Evolutionary conservation across 495 filamentous ascomycete genomes (phyloP), one percentile per base, ranked within the genome.

Genomic region (Parathielavia hyrcaniae): DNA sequence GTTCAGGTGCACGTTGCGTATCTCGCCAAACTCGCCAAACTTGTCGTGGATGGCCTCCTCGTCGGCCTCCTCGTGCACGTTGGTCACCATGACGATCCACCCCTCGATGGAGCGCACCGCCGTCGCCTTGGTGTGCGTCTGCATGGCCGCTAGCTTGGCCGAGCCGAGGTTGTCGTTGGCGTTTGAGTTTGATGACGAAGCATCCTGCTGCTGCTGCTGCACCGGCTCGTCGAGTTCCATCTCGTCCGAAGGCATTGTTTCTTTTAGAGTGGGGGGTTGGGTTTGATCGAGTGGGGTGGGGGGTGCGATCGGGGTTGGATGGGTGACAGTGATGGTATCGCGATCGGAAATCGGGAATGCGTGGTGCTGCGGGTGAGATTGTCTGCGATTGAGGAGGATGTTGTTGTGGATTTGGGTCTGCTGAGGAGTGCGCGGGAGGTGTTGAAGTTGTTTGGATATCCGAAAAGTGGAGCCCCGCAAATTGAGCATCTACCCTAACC

Each of bases 31-130:
- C 65, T 99, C 95, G 51, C 87, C 90, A 73, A 99, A 99, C 64
- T 88, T 79, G 69, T 99, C 95, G 53, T 87, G 90, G 32, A 99
- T 73, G 60, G 96, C 90, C 73, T 99, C 95, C 75, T 99, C 95
- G 65, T 85, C 89, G 17, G 95, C 90, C 74, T 99, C 95, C 70
- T 97, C 95, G 72, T 99, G 93, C 41, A 97, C 90, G 71, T 97
- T 97, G 19, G 91, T 96, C 59, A 86, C 91, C 57, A 97, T 86
- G 61, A 99, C 80, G 73, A 99, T 97, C 95, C 95, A 99, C 62
- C 95, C 95, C 71, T 99, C 95, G 70, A 99, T 97, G 60, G 89
- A 95, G 71, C 95, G 90, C 52, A 99, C 95, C 14, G 92, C 95
- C 7, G 88, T 90, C 30, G 92, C 90, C 59, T 87, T 88, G 53